These are phyloP conservation scores for Grosmannia serpens DNA, from an alignment of 2,329 filamentous ascomycete species.

Conservation along the genomic window DNA sequence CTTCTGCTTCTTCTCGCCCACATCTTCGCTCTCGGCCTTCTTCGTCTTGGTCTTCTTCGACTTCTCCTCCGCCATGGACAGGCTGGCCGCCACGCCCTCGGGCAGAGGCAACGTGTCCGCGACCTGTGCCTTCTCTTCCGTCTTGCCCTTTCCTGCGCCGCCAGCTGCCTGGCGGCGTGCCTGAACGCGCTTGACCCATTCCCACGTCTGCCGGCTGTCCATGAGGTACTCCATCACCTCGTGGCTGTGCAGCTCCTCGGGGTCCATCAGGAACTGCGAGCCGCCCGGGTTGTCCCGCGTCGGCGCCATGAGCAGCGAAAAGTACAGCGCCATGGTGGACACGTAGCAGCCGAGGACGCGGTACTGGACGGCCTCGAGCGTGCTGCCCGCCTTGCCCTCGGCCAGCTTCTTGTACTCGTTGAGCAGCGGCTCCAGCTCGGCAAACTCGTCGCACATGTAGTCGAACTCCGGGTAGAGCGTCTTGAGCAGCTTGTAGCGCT, in stretches of 20 bases:
- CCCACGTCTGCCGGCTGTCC: slow-evolving; percentile 71
- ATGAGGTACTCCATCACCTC: slow-evolving; percentile 80
- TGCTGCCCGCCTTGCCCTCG: slow-evolving; percentile 36
- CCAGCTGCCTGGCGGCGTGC: slow-evolving; percentile 14
- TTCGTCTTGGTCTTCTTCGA: not conserved
- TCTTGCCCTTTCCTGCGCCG: not conserved
- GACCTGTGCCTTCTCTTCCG: not conserved
- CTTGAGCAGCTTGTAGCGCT: slow-evolving; percentile 64
- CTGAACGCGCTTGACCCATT: slow-evolving; percentile 56
- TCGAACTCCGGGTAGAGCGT: slow-evolving; percentile 88
- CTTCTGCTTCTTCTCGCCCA: slow-evolving; percentile 13
- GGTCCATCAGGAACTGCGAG: slow-evolving; percentile 50
- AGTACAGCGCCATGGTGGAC: slow-evolving; percentile 82
- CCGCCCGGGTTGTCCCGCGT: slow-evolving; percentile 43
- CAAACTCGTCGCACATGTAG: slow-evolving; percentile 68
- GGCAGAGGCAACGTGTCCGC: not conserved
- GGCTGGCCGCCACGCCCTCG: not conserved
- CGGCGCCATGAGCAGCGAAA: slow-evolving; percentile 80
- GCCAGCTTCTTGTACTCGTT: slow-evolving; percentile 46
- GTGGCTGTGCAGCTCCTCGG: slow-evolving; percentile 76
- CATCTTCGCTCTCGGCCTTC: not conserved
- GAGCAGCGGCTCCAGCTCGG: slow-evolving; percentile 57
- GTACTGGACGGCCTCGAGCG: slow-evolving; percentile 59
- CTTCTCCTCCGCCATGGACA: not conserved
- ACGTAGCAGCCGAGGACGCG: slow-evolving; percentile 78